Conservation (phyloP, 2,329 filamentous ascomycete genomes). For the Sporothrix pallida region DNA sequence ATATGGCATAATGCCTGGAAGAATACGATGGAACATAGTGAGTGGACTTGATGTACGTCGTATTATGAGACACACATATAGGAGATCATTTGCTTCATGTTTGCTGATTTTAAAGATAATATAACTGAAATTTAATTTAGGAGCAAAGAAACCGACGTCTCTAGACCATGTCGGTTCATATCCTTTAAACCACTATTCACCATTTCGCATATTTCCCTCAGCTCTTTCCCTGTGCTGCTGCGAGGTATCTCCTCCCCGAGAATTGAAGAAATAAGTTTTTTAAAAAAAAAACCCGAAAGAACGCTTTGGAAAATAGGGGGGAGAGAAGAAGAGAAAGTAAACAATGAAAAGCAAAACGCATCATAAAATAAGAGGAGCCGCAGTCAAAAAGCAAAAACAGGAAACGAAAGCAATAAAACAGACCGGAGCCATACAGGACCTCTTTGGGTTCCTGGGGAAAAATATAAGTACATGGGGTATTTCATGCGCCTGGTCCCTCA, state of each 20-base stretch:
- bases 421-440: slow-evolving; percentile 1
- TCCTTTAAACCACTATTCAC: slow-evolving; percentile 7
- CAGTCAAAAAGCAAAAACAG: background rate
- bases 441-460: background rate
- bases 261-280: background rate
- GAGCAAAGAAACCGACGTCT: too few species aligned
- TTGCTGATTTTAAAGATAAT: background rate
- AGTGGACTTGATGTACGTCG: too few species aligned
- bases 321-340: background rate
- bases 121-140: background rate
- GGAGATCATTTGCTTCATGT: background rate
- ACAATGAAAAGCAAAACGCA: background rate
- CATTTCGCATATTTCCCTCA: background rate
- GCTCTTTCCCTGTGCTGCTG: background rate
- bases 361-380: background rate
- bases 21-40: too few species aligned
- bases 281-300: background rate
- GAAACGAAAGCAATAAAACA: slow-evolving; percentile 2
- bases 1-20: too few species aligned
- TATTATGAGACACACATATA: too few species aligned
- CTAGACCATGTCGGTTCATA: background rate
- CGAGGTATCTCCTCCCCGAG: slow-evolving; percentile 8
- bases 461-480: slow-evolving; percentile 31
- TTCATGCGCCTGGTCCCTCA: background rate
- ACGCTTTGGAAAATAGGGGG: background rate